Percentiles rank a stretch among this genome's conserved stretches.
phyloP scores from a whole-genome alignment of 495 filamentous ascomycete genomes.

The Aspergillus avenaceus region DNA sequence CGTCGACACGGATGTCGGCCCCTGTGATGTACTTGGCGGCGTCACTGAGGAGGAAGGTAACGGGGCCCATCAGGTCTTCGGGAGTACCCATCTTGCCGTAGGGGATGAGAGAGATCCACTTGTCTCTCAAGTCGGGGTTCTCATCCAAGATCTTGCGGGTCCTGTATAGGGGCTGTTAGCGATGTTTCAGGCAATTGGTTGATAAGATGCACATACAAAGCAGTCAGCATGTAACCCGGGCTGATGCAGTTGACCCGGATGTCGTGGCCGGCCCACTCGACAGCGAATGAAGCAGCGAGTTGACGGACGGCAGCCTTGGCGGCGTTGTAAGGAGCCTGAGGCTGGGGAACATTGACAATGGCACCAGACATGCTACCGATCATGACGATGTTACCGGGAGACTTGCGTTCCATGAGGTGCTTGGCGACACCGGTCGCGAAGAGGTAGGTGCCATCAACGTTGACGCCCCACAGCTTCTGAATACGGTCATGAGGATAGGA shows the following conservation, averaged over 20 bases:
- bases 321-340: slow-evolving; percentile 88
- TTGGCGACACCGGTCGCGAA: slow-evolving; percentile 82
- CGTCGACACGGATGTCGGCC: slow-evolving; percentile 84
- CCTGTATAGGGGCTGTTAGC: slow-evolving; percentile 37
- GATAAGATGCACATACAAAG: slow-evolving; percentile 49
- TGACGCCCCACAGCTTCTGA: slow-evolving; percentile 89
- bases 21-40: slow-evolving; percentile 84
- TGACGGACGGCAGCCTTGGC: slow-evolving; percentile 87
- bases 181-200: slow-evolving; percentile 1
- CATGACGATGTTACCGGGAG: slow-evolving; percentile 82
- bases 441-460: slow-evolving; percentile 90
- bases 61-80: slow-evolving; percentile 88
- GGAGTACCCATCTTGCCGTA: slow-evolving; percentile 89
- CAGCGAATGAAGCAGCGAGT: slow-evolving; percentile 72
- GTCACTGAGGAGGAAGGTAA: slow-evolving; percentile 85
- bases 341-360: slow-evolving; percentile 93
- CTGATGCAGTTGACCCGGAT: slow-evolving; percentile 91
- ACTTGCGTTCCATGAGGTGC: slow-evolving; percentile 80
- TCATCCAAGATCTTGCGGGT: slow-evolving; percentile 93
- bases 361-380: slow-evolving; percentile 92
- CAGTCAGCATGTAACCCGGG: slow-evolving; percentile 92
- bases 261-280: slow-evolving; percentile 81
- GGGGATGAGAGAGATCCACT: slow-evolving; percentile 90
- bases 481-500: slow-evolving; percentile 84
- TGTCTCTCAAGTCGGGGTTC: slow-evolving; percentile 77